Conservation (phyloP, 495 filamentous ascomycete species). For the Podospora bellae-mahoneyi region DNA sequence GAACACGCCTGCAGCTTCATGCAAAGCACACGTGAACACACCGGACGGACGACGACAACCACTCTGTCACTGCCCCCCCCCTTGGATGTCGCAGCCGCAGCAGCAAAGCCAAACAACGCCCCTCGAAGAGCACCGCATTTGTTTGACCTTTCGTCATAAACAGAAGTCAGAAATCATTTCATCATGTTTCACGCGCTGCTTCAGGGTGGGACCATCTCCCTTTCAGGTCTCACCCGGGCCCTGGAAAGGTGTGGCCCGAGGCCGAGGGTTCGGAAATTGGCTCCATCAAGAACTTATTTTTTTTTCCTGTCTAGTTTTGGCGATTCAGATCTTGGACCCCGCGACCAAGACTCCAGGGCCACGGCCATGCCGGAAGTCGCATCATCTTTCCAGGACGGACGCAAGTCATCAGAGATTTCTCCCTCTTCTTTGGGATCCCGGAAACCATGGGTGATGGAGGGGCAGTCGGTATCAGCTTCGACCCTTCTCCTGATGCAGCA, state of each 20-base stretch:
- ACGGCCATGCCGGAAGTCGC: constrained; percentile 12
- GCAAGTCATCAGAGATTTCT: constrained; percentile 7
- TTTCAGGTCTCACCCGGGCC: constrained; percentile 18
- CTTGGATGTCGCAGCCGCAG: background rate
- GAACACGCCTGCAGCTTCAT: constrained; percentile 2
- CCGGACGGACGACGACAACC: background rate
- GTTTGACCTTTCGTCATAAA: constrained; percentile 11
- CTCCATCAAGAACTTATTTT: constrained; percentile 17
- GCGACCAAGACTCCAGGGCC: background rate
- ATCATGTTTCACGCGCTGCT: constrained; percentile 17
- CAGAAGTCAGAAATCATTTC: constrained; percentile 8
- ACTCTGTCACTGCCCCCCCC: background rate
- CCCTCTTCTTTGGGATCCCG: background rate
- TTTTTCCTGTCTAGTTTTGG: background rate
- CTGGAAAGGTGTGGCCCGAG: constrained; percentile 20
- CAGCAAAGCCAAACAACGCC: background rate
- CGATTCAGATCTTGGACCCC: background rate
- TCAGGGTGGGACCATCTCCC: constrained; percentile 20
- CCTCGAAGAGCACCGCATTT: background rate
- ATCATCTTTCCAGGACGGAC: constrained; percentile 3
- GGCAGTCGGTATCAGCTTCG: background rate
- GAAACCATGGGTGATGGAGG: background rate
- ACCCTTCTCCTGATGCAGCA: constrained; percentile 2
- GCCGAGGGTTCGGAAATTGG: constrained; percentile 32
- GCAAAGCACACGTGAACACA: constrained; percentile 8